These are phyloP conservation scores for Xylaria sp. DNA, from an alignment of 2,329 filamentous ascomycete species.

Conservation along the genomic window DNA sequence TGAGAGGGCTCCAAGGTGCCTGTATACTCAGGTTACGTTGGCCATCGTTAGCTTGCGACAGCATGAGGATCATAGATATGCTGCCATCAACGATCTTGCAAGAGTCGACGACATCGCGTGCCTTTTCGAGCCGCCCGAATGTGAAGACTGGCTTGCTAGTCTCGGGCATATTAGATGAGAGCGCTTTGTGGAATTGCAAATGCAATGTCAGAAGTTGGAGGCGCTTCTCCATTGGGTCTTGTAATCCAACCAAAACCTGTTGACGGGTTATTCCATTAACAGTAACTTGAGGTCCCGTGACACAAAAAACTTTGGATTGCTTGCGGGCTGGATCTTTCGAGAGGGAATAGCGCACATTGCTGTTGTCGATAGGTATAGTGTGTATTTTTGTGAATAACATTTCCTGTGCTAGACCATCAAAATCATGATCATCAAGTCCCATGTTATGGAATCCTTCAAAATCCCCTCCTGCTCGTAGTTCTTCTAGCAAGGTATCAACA, in stretches of 20 bases:
- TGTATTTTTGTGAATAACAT: conserved; percentile 78
- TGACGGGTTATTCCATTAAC: conserved; percentile 64
- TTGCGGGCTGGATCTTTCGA: conserved; percentile 63
- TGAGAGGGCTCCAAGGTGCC: conserved; percentile 78
- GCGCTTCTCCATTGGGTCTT: conserved; percentile 74
- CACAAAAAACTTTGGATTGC: conserved; percentile 74
- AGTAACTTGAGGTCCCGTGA: conserved; percentile 68
- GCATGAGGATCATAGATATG: conserved; percentile 74
- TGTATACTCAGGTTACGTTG: conserved; percentile 76
- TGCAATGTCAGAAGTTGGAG: conserved; percentile 75
- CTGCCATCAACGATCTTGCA: conserved; percentile 76
- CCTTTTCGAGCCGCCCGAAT: conserved; percentile 65
- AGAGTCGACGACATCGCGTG: conserved; percentile 76
- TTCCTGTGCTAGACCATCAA: conserved; percentile 77
- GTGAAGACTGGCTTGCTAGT: conserved; percentile 57
- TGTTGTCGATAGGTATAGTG: conserved; percentile 71
- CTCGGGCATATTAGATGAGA: conserved; percentile 40
- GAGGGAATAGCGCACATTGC: conserved; percentile 69
- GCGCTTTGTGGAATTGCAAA: conserved; percentile 54
- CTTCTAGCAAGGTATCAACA: conserved; percentile 76
- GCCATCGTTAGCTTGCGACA: conserved; percentile 73
- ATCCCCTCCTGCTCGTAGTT: conserved; percentile 69
- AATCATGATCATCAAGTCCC: conserved; percentile 77
- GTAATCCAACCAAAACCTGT: conserved; percentile 73
- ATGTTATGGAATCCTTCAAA: conserved; percentile 78